Conservation (phyloP, 1,284 basidiomycete genomes). For the Melampsora larici-populina region DNA sequence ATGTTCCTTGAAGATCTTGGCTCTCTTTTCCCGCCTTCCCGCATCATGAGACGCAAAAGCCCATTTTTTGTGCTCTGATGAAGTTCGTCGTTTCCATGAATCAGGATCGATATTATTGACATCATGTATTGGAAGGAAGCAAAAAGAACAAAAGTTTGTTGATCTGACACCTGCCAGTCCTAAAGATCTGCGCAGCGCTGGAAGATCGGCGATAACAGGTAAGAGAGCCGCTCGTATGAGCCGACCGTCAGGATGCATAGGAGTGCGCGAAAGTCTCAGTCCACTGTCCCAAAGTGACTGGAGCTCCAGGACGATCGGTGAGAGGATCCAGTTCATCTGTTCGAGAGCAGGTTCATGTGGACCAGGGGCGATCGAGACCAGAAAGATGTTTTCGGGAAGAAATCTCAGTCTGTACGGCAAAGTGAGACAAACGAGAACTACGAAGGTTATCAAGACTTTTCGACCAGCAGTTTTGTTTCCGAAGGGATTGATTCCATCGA, state of each 20-base stretch:
- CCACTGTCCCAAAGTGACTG: slow-evolving; percentile 51
- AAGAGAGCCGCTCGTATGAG: neutral
- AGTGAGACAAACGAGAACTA: slow-evolving; percentile 14
- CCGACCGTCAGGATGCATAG: neutral
- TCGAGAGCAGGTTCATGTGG: slow-evolving; percentile 53
- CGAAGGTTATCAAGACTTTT: slow-evolving; percentile 12
- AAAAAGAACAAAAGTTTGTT: slow-evolving; percentile 41
- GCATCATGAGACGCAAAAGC: too few relatives aligned
- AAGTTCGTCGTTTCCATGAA: neutral
- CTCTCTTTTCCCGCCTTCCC: too few relatives aligned
- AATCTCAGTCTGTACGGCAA: slow-evolving; percentile 45
- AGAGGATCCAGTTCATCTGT: slow-evolving; percentile 51
- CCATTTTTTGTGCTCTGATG: too few relatives aligned
- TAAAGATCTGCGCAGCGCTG: slow-evolving; percentile 33
- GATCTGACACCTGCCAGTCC: slow-evolving; percentile 26
- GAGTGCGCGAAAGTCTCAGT: slow-evolving; percentile 34
- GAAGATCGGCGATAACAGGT: slow-evolving; percentile 43
- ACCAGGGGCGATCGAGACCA: slow-evolving; percentile 55
- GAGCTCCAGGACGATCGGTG: slow-evolving; percentile 52
- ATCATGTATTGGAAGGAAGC: slow-evolving; percentile 4
- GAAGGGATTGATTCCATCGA: slow-evolving; percentile 34
- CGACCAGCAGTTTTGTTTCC: neutral
- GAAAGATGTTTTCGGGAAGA: slow-evolving; percentile 44
- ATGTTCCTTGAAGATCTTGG: neutral
- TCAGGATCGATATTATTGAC: neutral